A percentile compares a stretch with the other conserved stretches of the same genome.
Evolutionary conservation across 2,329 filamentous ascomycete species (phyloP).

Genomic region (Paecilomyces niveus): DNA sequence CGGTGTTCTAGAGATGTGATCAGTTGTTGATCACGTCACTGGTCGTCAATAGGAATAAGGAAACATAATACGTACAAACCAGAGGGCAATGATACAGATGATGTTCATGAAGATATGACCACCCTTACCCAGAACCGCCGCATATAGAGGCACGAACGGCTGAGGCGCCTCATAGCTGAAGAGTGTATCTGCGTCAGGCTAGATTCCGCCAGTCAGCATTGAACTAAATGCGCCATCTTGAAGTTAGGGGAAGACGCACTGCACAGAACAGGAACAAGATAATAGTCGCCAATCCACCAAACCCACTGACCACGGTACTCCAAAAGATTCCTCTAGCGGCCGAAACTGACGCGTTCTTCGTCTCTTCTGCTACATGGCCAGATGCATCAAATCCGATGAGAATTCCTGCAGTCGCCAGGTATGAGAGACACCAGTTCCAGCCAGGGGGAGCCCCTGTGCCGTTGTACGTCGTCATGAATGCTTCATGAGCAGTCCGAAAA

Average conservation of each 20-base stretch:
- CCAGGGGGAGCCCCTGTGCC: slow-evolving; percentile 48
- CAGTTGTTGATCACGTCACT: slow-evolving; percentile 1
- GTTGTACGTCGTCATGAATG: slow-evolving; percentile 56
- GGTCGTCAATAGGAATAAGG: not conserved
- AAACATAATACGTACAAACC: slow-evolving; percentile 39
- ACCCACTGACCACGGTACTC: slow-evolving; percentile 51
- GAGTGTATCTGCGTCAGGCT: slow-evolving; percentile 47
- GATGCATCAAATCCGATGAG: slow-evolving; percentile 56
- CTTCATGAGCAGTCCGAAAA: slow-evolving; percentile 52
- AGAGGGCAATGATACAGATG: slow-evolving; percentile 45
- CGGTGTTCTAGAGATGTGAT: slow-evolving; percentile 42
- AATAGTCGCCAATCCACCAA: slow-evolving; percentile 50
- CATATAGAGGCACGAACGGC: slow-evolving; percentile 54
- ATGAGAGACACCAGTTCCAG: slow-evolving; percentile 59
- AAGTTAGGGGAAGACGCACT: slow-evolving; percentile 22
- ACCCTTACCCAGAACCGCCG: slow-evolving; percentile 47
- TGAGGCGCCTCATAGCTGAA: slow-evolving; percentile 50
- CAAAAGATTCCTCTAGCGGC: slow-evolving; percentile 55
- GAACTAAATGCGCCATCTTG: not conserved
- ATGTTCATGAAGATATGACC: slow-evolving; percentile 57
- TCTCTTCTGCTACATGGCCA: slow-evolving; percentile 56
- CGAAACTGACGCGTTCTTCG: slow-evolving; percentile 50
- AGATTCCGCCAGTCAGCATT: slow-evolving; percentile 6
- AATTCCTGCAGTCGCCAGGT: slow-evolving; percentile 54
- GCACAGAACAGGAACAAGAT: slow-evolving; percentile 55